Conservation (phyloP, 331 rosid species). For the Quercus phellos region DNA sequence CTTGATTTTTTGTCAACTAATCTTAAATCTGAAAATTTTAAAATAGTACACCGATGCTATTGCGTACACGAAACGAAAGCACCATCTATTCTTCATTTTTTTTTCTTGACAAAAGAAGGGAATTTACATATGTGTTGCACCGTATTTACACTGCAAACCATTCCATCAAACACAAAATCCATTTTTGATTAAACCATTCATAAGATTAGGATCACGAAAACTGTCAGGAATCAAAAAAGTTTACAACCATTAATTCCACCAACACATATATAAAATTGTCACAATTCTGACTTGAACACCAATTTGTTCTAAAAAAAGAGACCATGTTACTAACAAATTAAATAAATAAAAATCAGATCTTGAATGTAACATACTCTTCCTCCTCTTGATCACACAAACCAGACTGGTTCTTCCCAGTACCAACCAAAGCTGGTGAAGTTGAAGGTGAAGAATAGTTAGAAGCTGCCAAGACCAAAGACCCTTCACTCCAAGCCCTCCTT, state of each 20-base stretch:
- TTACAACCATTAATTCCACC: not conserved
- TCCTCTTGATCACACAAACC: not conserved
- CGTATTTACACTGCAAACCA: not conserved
- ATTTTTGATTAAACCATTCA: not conserved
- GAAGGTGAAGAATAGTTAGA: conserved; percentile 28
- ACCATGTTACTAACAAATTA: not conserved
- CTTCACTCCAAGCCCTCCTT: conserved; percentile 36
- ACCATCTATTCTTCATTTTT: not conserved
- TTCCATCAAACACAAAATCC: not conserved
- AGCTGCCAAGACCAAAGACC: conserved; percentile 24
- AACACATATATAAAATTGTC: not conserved
- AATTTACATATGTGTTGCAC: not conserved
- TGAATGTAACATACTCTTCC: not conserved
- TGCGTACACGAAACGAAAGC: not conserved
- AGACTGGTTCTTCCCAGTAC: not conserved
- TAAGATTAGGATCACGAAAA: not conserved
- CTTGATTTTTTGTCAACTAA: not conserved
- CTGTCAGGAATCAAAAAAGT: not conserved
- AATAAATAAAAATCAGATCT: not conserved
- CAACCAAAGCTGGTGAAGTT: conserved; percentile 5
- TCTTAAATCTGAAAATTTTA: not conserved
- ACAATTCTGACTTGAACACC: not conserved
- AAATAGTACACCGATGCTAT: not conserved
- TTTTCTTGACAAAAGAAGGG: not conserved
- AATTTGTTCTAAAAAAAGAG: not conserved